These are phyloP conservation scores for Diutina rugosa DNA, from an alignment of 1,139 yeast genomes.

Conservation along the genomic window DNA sequence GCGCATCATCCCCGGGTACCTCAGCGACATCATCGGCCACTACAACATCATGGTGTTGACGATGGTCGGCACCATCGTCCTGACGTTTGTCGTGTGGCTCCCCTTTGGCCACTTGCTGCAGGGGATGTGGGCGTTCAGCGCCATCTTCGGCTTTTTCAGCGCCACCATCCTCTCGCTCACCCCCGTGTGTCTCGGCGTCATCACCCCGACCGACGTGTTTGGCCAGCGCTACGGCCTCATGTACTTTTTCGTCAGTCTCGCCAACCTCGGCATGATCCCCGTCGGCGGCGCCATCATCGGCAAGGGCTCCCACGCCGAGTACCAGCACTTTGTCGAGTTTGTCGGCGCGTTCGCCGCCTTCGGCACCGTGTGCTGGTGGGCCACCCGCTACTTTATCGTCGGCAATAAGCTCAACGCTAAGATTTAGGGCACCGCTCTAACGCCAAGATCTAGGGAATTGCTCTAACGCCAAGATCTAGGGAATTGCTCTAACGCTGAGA, in stretches of 20 bases:
- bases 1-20: slow-evolving; percentile 23
- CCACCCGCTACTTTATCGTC: slow-evolving; percentile 20
- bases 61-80: slow-evolving; percentile 17
- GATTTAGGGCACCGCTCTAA: too few species aligned
- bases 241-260: slow-evolving; percentile 27
- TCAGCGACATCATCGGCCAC: slow-evolving; percentile 25
- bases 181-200: slow-evolving; percentile 28
- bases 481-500: too few species aligned
- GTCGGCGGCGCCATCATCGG: slow-evolving; percentile 31
- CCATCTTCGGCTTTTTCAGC: slow-evolving; percentile 20
- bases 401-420: slow-evolving; percentile 15
- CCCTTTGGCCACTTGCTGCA: slow-evolving; percentile 24
- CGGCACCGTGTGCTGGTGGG: slow-evolving; percentile 19
- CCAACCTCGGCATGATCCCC: slow-evolving; percentile 32
- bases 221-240: slow-evolving; percentile 30
- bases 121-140: slow-evolving; percentile 22
- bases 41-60: slow-evolving; percentile 26
- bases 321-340: slow-evolving; percentile 21
- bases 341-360: slow-evolving; percentile 19
- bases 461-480: too few species aligned
- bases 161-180: slow-evolving; percentile 20
- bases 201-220: slow-evolving; percentile 23
- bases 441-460: too few species aligned
- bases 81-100: slow-evolving; percentile 23
- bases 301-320: slow-evolving; percentile 16